These are phyloP conservation scores for Alternaria gansuensis DNA, from an alignment of 2,329 filamentous ascomycete genomes.

Conservation along the genomic window DNA sequence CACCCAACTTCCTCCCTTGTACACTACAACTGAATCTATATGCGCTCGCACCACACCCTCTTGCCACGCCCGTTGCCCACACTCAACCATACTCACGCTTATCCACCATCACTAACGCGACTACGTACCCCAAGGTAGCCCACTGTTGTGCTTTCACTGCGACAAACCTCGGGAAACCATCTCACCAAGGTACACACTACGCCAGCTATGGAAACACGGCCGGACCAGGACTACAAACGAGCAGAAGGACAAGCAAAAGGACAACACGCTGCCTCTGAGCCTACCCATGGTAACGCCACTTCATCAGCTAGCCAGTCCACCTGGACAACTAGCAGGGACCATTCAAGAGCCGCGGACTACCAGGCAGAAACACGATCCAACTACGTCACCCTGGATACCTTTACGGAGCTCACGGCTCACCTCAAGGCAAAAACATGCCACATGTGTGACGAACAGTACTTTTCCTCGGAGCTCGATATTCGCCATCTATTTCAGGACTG, in stretches of 20 bases:
- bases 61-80: not conserved
- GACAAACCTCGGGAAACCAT: not conserved
- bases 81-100: not conserved
- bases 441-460: slow-evolving; percentile 20
- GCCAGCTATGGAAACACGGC: not conserved
- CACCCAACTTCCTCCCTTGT: not conserved
- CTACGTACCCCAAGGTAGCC: not conserved
- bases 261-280: not conserved
- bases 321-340: not conserved
- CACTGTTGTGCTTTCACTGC: not conserved
- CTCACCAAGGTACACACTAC: not conserved
- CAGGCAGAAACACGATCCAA: slow-evolving; percentile 9
- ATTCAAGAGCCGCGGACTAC: slow-evolving; percentile 1
- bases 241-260: not conserved
- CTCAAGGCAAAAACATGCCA: slow-evolving; percentile 24
- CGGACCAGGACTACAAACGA: not conserved
- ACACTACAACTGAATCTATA: not conserved
- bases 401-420: slow-evolving; percentile 26
- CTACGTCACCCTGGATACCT: slow-evolving; percentile 10
- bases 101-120: not conserved
- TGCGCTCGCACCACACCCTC: not conserved
- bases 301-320: not conserved
- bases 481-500: slow-evolving; percentile 27
- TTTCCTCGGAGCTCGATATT: slow-evolving; percentile 23
- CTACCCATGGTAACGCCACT: not conserved